A percentile compares a stretch with the other conserved stretches of the same genome.
phyloP scores from a whole-genome alignment of 2,329 filamentous ascomycete species.

The Trichoderma simmonsii region DNA sequence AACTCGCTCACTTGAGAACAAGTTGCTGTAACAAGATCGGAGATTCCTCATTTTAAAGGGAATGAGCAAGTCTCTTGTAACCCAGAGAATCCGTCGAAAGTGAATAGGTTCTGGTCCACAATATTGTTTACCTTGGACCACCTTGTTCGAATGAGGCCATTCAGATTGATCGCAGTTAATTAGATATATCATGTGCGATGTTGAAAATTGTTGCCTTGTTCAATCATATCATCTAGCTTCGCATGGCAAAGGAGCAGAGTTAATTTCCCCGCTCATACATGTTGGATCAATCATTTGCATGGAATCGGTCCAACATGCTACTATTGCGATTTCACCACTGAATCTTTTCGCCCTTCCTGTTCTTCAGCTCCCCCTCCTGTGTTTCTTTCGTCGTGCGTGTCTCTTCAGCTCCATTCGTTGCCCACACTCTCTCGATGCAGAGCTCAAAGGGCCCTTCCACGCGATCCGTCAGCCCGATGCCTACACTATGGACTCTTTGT shows the following conservation, averaged over 20 bases:
- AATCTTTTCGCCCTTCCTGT: conserved; percentile 37
- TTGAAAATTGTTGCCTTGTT: neutral
- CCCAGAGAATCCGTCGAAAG: too few species aligned
- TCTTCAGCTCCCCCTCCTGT: conserved; percentile 34
- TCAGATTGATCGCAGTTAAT: neutral
- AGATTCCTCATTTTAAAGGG: too few species aligned
- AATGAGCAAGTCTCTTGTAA: too few species aligned
- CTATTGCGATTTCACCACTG: conserved; percentile 31
- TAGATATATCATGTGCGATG: neutral
- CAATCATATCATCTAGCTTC: neutral
- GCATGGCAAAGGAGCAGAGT: neutral
- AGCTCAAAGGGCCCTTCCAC: conserved; percentile 86
- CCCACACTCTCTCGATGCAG: conserved; percentile 83
- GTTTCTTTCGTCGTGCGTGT: conserved; percentile 22
- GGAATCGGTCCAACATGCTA: neutral
- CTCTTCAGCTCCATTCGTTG: conserved; percentile 61
- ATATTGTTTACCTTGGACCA: neutral
- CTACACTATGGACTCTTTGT: conserved; percentile 80
- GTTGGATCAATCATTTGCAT: neutral
- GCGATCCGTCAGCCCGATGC: conserved; percentile 84
- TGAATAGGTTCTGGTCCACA: too few species aligned
- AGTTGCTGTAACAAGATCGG: too few species aligned
- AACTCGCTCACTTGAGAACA: too few species aligned
- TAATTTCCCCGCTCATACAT: neutral
- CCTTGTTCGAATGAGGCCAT: neutral